Base-by-base conservation (phyloP, 1,284 basidiomycete species). In the Sporisorium iseilematis-ciliati region DNA sequence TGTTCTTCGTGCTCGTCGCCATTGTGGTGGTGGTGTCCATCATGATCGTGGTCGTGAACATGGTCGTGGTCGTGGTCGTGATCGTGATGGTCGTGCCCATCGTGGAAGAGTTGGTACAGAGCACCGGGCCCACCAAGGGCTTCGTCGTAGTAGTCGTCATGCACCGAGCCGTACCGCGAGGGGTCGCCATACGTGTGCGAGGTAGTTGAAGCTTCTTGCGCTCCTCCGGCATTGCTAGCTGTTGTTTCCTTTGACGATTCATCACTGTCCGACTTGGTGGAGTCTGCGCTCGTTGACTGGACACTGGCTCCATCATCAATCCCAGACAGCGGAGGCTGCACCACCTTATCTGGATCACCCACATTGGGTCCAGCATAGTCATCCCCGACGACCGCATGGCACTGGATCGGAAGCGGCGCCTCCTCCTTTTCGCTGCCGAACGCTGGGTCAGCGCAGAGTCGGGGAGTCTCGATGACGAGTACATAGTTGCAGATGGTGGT, bases 401-500 rank as follows among this genome's bases (percentile, higher is more conserved):
- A 78, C 29, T 52, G 58, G 12, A 78, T 57, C 7, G 57, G 58
- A 8, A 69, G 55, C 31, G 63, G 46, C 21, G 21, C 45, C 14
- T 78, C 68, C 38, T 78, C 72, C 65, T 67, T 78, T 40, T 75
- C 75, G 20, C 59, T 61, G 4, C 58, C 61, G 48, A 79, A 75
- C 6, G 72, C 70, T 2, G 72, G 55, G 29, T 77, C 76, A 1
- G 43, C 63, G 35, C 78, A 79, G 8, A 77, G 57, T 10, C 70
- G 49, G 0, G 75, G 65, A 5, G 78, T 79, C 55, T 79, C 71
- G 48, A 79, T 72, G 46, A 78, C 57, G 18, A 79, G n/a, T 4
- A 79, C 72, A 50, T 83, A 83, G 57, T 77, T 80, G 69, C 81
- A 83, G 26, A 75, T 82, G 14, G 80, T 83, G 20, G 78, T 80